phyloP scores from a whole-genome alignment of 108 stramenopile species.

The Skeletonema tropicum region DNA sequence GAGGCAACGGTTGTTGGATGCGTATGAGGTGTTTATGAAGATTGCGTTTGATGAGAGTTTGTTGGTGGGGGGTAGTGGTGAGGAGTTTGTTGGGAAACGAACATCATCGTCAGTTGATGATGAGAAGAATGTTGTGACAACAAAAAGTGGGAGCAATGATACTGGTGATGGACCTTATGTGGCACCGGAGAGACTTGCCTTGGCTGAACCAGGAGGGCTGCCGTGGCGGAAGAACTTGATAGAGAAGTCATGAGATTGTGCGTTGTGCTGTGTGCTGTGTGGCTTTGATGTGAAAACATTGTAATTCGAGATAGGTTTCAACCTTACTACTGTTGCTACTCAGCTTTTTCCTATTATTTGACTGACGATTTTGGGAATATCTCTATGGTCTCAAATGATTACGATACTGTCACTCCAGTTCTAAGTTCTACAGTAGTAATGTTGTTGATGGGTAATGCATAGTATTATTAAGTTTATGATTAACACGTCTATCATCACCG shows the following conservation, averaged over 20 bases:
- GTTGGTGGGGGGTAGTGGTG: neutral
- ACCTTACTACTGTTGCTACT: no score
- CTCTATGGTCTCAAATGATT: no score
- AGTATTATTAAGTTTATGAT: no score
- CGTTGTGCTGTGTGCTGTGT: no score
- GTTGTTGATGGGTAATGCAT: no score
- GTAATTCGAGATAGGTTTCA: no score
- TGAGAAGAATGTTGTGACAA: neutral
- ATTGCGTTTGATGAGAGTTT: conserved; percentile 51
- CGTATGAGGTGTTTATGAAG: conserved; percentile 58
- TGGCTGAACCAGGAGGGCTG: conserved; percentile 49
- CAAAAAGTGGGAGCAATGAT: neutral
- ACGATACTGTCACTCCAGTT: no score
- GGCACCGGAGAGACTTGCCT: conserved; percentile 48
- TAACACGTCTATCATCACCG: no score
- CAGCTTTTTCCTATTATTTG: no score
- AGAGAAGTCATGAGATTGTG: conserved; percentile 11
- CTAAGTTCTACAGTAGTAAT: no score
- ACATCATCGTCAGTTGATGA: neutral
- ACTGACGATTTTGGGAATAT: no score
- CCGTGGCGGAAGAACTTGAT: conserved; percentile 58
- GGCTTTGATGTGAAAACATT: no score
- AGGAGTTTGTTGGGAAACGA: conserved; percentile 3
- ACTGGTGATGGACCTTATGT: conserved; percentile 15
- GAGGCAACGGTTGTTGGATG: conserved; percentile 51